Percentiles rank a stretch among this genome's conserved stretches.
These are phyloP conservation scores for Cryptococcus sp. DNA, from an alignment of 1,284 basidiomycete genomes.

Conservation along the genomic window DNA sequence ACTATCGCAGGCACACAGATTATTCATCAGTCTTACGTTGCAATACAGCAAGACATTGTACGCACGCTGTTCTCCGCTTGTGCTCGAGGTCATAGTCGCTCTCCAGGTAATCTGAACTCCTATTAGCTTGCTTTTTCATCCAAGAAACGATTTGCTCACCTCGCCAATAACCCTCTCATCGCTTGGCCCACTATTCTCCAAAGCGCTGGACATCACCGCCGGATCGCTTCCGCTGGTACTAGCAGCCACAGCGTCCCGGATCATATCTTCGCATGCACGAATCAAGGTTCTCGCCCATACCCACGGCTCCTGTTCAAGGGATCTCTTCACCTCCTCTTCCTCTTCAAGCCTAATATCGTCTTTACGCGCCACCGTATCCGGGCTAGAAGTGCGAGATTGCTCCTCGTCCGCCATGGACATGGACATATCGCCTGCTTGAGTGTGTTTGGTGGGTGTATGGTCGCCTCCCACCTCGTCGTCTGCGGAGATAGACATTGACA, in stretches of 20 bases:
- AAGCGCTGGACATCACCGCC: too few species aligned
- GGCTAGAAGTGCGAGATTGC: constrained; percentile 11
- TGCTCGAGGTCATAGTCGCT: too few species aligned
- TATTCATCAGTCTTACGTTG: background rate
- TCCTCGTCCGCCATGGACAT: constrained; percentile 6
- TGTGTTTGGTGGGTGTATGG: constrained; percentile 2
- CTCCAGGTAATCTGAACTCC: too few species aligned
- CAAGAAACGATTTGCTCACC: too few species aligned
- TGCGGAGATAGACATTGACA: constrained; percentile 12
- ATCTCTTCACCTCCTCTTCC: constrained; percentile 16
- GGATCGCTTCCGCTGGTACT: too few species aligned
- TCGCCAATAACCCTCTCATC: too few species aligned
- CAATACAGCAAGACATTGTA: background rate
- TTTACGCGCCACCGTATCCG: constrained; percentile 23
- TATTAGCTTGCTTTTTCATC: too few species aligned
- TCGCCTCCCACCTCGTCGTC: constrained; percentile 20
- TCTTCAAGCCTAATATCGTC: background rate
- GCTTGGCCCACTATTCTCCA: too few species aligned
- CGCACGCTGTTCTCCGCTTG: constrained; percentile 5
- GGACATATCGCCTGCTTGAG: background rate
- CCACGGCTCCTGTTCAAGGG: constrained; percentile 27
- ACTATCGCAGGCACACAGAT: constrained; percentile 2
- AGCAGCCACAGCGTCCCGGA: constrained; percentile 10
- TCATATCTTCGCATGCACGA: constrained; percentile 12
- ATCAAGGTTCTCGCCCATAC: constrained; percentile 32